Base-by-base conservation (phyloP, 2,329 filamentous ascomycete genomes). In the Sporothrix dimorphospora region DNA sequence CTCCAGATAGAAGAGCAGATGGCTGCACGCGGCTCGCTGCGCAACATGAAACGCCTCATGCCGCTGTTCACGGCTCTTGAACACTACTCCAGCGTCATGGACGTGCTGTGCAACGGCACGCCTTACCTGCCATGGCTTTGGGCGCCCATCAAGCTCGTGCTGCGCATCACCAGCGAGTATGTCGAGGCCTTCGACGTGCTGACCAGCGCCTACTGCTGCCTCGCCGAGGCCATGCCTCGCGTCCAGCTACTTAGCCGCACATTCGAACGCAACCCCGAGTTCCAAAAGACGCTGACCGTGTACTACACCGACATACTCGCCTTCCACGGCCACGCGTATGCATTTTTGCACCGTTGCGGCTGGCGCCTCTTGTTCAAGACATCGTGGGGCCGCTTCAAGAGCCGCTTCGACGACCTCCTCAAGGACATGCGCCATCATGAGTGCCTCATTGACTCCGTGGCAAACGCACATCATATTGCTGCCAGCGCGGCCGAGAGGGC, bases 61-160 rank as follows among this genome's bases (percentile, higher is more conserved):
- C 83, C 84, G 0, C 75, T 86, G 0, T 80, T 86, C 27, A 72
- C 75, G 0, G 82, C 81, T 0, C 73, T 86, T 0, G 80, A 82
- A 55, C 78, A 82, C 40, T 86, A 85, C 55, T 79, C 82, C 0
- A 81, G 81, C 51, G 77, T 77, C 0, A 77, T 85, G 0, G 83
- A 85, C 0, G 76, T 82, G 0, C 73, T 85, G 0, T 86, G 84
- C 73, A 83, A 85, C 61, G 84, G 83, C 0, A 86, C 83, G 0
- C 81, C 81, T 0, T 86, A 80, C 73, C 47, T 55, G 4, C 24
- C 53, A 30, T 55, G 24, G 53, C 9, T 30, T 16, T 55, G 53
- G 53, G 53, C 53, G 1, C 53, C 53, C 27, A 30, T 55, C 53
- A 55, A 55, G 21, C 21, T 55, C 24, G 27, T 55, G 12, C 24